Base-by-base conservation (phyloP, 23 red algal species). In the Gracilaria caudata region DNA sequence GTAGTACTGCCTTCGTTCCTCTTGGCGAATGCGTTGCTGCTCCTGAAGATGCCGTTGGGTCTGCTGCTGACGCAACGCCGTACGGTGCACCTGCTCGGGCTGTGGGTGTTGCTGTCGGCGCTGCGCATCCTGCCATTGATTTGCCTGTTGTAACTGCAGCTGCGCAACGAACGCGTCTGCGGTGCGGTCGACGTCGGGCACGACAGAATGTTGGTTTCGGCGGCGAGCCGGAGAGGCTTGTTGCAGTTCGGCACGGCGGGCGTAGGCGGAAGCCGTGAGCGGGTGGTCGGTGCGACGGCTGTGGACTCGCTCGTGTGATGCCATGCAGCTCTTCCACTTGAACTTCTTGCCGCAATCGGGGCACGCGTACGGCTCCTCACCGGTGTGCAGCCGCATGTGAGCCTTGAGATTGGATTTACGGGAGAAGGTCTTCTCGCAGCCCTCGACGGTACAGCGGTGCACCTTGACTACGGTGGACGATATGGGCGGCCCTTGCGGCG, bases 331-430 rank as follows among this genome's bases (percentile, higher is more conserved):
- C 64, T 90, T 89, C 93, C 93, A 95, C 65, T 95, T 95, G 79
- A 95, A 95, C 43, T 51, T 77, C 73, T 95, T 95, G 38, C 80
- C 70, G 53, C 84, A 79, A 19, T 90, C 83, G n/a, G 78, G 78
- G 72, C 94, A 97, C 19, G 77, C 32, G 71, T 97, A 97, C 7
- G 94, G 94, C 46, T 90, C 72, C 66, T 97, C 94, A 73, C 94
- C 94, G n/a, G 94, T 97, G 87, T 97, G 94, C 10, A 94, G 68
- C 63, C 94, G 90, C 75, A 83, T 88, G 87, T 97, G 94, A 44
- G 90, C 90, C 30, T 87, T 74, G 28, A 97, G 86, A 61, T 97
- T 97, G 19, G 81, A 89, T 39, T 86, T 78, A 63, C 91, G 79
- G 0, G 90, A 89, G 76, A 97, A 97, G 35, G 74, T 82, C 56